Percentiles rank a stretch among this genome's conserved stretches.
Evolutionary conservation across 495 filamentous ascomycete genomes (phyloP).

Genomic region (Penicillium paradoxum): DNA sequence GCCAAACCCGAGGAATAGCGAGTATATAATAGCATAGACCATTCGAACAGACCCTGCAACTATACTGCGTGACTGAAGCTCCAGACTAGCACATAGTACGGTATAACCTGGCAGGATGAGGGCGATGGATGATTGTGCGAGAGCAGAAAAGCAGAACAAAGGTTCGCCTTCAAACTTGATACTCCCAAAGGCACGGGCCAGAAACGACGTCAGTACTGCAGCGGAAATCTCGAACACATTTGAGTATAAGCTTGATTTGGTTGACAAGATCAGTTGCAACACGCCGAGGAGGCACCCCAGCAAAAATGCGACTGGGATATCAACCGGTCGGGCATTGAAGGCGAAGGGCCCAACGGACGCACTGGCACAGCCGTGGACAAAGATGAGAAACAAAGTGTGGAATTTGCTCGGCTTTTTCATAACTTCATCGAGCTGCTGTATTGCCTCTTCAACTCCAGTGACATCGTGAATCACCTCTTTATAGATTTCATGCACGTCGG

Average conservation of each 20-base stretch:
- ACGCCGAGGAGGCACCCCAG: slow-evolving; percentile 79
- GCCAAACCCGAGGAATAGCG: slow-evolving; percentile 92
- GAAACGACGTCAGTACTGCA: slow-evolving; percentile 81
- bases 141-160: slow-evolving; percentile 84
- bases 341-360: slow-evolving; percentile 81
- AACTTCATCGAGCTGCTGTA: slow-evolving; percentile 60
- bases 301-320: slow-evolving; percentile 82
- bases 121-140: slow-evolving; percentile 87
- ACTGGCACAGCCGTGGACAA: slow-evolving; percentile 80
- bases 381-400: slow-evolving; percentile 64
- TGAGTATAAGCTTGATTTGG: slow-evolving; percentile 67
- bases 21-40: slow-evolving; percentile 95
- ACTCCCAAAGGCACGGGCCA: slow-evolving; percentile 82
- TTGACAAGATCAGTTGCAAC: slow-evolving; percentile 75
- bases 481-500: slow-evolving; percentile 84
- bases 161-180: slow-evolving; percentile 55
- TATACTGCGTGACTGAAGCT: slow-evolving; percentile 80
- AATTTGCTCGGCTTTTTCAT: slow-evolving; percentile 59
- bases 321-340: slow-evolving; percentile 79
- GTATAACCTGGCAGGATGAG: slow-evolving; percentile 89
- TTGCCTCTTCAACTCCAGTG: slow-evolving; percentile 81
- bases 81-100: slow-evolving; percentile 75
- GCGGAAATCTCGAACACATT: slow-evolving; percentile 93
- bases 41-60: slow-evolving; percentile 90
- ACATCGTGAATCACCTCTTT: slow-evolving; percentile 90